Base-by-base conservation (phyloP, 768 basidiomycete genomes). In the Tubosaeta sp. region DNA sequence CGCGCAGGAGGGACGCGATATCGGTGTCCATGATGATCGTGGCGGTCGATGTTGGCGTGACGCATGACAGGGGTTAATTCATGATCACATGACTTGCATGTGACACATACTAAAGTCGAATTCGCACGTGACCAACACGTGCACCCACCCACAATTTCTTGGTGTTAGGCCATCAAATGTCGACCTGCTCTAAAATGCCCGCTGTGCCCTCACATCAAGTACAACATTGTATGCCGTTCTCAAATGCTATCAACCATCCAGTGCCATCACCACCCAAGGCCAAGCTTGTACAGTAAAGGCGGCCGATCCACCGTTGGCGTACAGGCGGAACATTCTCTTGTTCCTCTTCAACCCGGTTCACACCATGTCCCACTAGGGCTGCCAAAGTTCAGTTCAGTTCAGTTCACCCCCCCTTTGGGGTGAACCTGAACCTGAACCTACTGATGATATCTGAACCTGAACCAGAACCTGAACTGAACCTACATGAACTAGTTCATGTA, bases 251-350 rank as follows among this genome's bases (percentile, higher is more conserved):
- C 60, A 72, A 73, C 61, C 67, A 72, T 1, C 64, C 57, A 19
- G 59, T 66, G 4, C 62, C 74, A 1, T 56, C 61, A 5, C 71
- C 73, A 6, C 73, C 73, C 52, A 70, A 65, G 35, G 71, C 66
- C 5, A 71, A 77, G 35, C 69, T 62, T 42, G 73, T 73, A n/a
- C n/a, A n/a, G n/a, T n/a, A 45, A 70, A 72, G 56, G 46, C 70
- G 56, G 46, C 70, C 1, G 84, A 83, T 7, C 86, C 88, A 1
- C 90, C 89, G 9, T 67, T 92, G 14, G 84, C 86, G 33, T n/a
- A n/a, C n/a, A 78, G 88, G 51, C 89, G 91, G 74, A 92, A 89
- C 68, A 85, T n/a, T n/a, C n/a, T n/a, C n/a, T n/a, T n/a, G n/a
- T n/a, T n/a, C n/a, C n/a, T n/a, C n/a, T n/a, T n/a, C n/a, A n/a